phyloP scores from a whole-genome alignment of 371 early-diverging fungal species.

The Rhizopus delemar region DNA sequence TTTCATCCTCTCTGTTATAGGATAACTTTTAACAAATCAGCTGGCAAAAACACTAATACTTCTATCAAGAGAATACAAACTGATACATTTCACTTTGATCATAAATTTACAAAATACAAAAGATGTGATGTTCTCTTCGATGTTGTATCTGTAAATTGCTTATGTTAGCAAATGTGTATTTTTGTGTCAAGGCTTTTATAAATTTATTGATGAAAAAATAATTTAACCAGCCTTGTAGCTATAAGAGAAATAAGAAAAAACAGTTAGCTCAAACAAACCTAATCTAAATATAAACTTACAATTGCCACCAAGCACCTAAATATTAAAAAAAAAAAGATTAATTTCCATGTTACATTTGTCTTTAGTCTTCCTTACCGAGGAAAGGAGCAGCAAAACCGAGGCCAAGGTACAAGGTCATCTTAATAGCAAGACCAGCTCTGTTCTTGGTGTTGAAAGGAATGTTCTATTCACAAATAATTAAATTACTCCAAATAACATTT shows the following conservation, averaged over 20 bases:
- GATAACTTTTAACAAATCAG: no score
- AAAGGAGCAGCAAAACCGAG: conserved; percentile 60
- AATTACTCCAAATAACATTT: background rate
- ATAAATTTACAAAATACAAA: no score
- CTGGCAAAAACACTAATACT: no score
- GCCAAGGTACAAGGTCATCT: conserved; percentile 54
- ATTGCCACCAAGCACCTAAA: conserved; percentile 46
- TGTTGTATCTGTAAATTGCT: no score
- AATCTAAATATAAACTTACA: conserved; percentile 29
- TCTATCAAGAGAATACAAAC: no score
- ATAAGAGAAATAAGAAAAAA: background rate
- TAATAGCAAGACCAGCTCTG: conserved; percentile 58
- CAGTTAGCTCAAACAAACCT: background rate
- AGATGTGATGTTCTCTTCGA: no score
- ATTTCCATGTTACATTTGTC: background rate
- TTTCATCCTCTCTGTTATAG: no score
- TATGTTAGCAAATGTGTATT: no score
- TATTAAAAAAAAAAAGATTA: background rate
- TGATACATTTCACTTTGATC: no score
- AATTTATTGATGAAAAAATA: background rate
- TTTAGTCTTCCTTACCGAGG: conserved; percentile 36
- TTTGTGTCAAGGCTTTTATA: no score
- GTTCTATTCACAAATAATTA: conserved; percentile 39
- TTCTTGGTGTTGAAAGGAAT: conserved; percentile 65
- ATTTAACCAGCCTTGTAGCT: conserved; percentile 52